Evolutionary conservation across 75 land plant genomes (phyloP).

Genomic region (Selaginella tamariscina): DNA sequence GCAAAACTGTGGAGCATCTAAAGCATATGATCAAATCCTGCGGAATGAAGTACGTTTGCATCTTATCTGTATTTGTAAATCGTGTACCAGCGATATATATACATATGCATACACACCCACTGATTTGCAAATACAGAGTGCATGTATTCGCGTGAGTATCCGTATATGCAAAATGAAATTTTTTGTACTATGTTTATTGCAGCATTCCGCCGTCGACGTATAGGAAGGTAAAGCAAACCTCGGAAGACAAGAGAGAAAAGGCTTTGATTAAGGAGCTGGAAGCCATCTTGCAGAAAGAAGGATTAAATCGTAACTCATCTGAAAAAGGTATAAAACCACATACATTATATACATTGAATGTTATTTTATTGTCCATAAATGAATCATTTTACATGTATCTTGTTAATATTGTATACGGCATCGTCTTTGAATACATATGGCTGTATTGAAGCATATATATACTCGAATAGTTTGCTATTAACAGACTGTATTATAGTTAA

Average conservation of each 20-base stretch:
- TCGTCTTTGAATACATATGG: too few species aligned
- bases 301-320: slow-evolving; percentile 56
- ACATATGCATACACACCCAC: too few species aligned
- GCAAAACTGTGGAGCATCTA: slow-evolving; percentile 61
- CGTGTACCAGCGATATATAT: too few species aligned
- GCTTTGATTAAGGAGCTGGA: slow-evolving; percentile 55
- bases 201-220: slow-evolving; percentile 70
- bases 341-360: too few species aligned
- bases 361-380: too few species aligned
- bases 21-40: slow-evolving; percentile 73
- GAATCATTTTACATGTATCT: not conserved
- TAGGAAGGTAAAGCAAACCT: slow-evolving; percentile 60
- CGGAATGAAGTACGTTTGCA: slow-evolving; percentile 48
- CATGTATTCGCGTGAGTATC: slow-evolving; percentile 2
- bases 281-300: slow-evolving; percentile 53
- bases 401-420: too few species aligned
- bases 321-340: slow-evolving; percentile 78
- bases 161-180: too few species aligned
- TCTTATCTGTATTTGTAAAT: too few species aligned
- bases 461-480: too few species aligned
- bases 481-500: too few species aligned
- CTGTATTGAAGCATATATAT: too few species aligned
- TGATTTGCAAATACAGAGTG: too few species aligned
- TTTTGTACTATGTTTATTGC: slow-evolving; percentile 7
- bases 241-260: slow-evolving; percentile 57